Conservation (phyloP, 169 alveolate genomes). For the Eimeria sp. region DNA sequence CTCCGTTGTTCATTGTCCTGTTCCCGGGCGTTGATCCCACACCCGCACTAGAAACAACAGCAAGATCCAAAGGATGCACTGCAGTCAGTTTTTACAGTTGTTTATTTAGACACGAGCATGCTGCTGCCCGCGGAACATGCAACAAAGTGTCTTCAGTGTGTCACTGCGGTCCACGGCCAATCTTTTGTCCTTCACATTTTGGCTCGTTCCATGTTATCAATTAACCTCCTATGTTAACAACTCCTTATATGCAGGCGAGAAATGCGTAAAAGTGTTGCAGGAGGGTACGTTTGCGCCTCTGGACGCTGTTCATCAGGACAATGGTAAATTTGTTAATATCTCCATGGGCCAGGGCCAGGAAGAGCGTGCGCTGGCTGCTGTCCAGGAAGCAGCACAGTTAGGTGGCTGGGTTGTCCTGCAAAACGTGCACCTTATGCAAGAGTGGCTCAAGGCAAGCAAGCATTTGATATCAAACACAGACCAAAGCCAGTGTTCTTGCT, state of each 20-base stretch:
- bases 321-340: slow-evolving; percentile 96
- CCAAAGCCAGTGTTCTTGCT: background rate
- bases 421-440: slow-evolving; percentile 97
- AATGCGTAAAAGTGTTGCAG: background rate
- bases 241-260: background rate
- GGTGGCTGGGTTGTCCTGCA: slow-evolving; percentile 98
- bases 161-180: too few relatives aligned
- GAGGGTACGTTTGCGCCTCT: background rate
- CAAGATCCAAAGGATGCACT: slow-evolving; percentile 87
- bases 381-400: slow-evolving; percentile 94
- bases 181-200: background rate
- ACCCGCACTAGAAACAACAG: slow-evolving; percentile 94
- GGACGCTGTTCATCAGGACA: slow-evolving; percentile 86
- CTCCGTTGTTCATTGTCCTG: slow-evolving; percentile 97
- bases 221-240: background rate
- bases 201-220: background rate
- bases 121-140: background rate
- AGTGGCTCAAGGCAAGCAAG: slow-evolving; percentile 93
- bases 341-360: slow-evolving; percentile 99
- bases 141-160: too few relatives aligned
- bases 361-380: slow-evolving; percentile 96
- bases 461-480: background rate
- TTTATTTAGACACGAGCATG: background rate
- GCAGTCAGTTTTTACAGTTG: slow-evolving; percentile 49
- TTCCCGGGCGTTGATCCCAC: slow-evolving; percentile 98